Evolutionary conservation across 805 yeast genomes (phyloP).

Genomic region (Wickerhamomyces chaumierensis): DNA sequence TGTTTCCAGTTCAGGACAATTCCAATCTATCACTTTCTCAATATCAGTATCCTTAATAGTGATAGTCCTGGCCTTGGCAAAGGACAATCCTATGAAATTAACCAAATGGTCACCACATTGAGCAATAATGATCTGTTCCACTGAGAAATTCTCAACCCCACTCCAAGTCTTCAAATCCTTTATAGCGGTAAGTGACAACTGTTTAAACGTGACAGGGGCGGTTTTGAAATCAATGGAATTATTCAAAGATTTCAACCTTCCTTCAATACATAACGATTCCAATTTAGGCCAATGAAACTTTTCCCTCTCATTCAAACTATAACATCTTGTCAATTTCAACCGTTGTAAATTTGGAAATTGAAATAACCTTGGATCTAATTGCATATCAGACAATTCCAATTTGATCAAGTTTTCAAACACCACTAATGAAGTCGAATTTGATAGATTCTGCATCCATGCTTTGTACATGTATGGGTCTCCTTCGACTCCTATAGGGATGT

Average conservation of each 20-base stretch:
- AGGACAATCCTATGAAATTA: slow-evolving; percentile 1
- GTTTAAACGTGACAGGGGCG: neutral
- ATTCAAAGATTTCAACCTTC: slow-evolving; percentile 3
- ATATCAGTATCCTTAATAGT: slow-evolving; percentile 8
- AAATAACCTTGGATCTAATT: slow-evolving; percentile 4
- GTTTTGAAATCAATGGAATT: slow-evolving; percentile 5
- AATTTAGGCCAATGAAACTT: slow-evolving; percentile 5
- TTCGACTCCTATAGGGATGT: slow-evolving; percentile 3
- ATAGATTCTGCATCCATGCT: slow-evolving; percentile 3
- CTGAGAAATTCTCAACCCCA: slow-evolving; percentile 2
- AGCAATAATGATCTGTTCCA: slow-evolving; percentile 2
- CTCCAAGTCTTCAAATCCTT: slow-evolving; percentile 7
- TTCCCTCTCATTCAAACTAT: neutral
- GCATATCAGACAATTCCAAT: slow-evolving; percentile 2
- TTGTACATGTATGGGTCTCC: neutral
- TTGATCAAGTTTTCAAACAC: slow-evolving; percentile 6
- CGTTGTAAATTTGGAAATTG: slow-evolving; percentile 5
- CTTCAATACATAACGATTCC: slow-evolving; percentile 1
- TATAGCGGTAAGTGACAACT: slow-evolving; percentile 2
- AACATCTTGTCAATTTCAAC: slow-evolving; percentile 4
- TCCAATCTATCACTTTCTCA: slow-evolving; percentile 1
- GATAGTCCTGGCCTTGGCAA: slow-evolving; percentile 1
- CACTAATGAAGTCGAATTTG: slow-evolving; percentile 1
- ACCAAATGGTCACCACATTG: slow-evolving; percentile 5
- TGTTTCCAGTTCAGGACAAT: slow-evolving; percentile 3